Evolutionary conservation across 2,329 filamentous ascomycete species (phyloP).

Genomic region (Davidsoniella neocaledoniae): DNA sequence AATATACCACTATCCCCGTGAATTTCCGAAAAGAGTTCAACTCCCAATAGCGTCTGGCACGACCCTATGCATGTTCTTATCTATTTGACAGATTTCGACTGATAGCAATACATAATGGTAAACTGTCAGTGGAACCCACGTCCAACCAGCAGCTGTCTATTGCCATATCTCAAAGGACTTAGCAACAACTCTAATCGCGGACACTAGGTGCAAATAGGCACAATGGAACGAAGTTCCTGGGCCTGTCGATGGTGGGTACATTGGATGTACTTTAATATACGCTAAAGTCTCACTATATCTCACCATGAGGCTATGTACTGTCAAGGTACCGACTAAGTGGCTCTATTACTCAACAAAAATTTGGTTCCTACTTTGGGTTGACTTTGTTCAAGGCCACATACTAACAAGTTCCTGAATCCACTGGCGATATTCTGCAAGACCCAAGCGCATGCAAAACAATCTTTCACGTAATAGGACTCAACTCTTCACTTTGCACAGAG

Average conservation of each 20-base stretch:
- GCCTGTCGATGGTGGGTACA: neutral
- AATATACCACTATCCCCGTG: too few species aligned
- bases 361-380: neutral
- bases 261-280: neutral
- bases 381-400: neutral
- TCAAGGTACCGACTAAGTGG: neutral
- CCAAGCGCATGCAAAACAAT: neutral
- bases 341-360: constrained; percentile 10
- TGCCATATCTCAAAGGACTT: constrained; percentile 6
- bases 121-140: constrained; percentile 6
- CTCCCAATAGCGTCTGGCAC: too few species aligned
- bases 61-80: constrained; percentile 4
- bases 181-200: constrained; percentile 2
- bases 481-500: too few species aligned
- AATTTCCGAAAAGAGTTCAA: too few species aligned
- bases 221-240: neutral
- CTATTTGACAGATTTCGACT: constrained; percentile 4
- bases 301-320: constrained; percentile 1
- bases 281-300: neutral
- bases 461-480: neutral
- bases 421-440: neutral
- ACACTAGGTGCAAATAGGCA: too few species aligned
- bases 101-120: constrained; percentile 12
- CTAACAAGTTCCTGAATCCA: too few species aligned
- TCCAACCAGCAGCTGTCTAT: constrained; percentile 3